Evolutionary conservation across 805 yeast species (phyloP), one percentile per base, ranked within the genome.

Genomic region (Brettanomyces anomalus): DNA sequence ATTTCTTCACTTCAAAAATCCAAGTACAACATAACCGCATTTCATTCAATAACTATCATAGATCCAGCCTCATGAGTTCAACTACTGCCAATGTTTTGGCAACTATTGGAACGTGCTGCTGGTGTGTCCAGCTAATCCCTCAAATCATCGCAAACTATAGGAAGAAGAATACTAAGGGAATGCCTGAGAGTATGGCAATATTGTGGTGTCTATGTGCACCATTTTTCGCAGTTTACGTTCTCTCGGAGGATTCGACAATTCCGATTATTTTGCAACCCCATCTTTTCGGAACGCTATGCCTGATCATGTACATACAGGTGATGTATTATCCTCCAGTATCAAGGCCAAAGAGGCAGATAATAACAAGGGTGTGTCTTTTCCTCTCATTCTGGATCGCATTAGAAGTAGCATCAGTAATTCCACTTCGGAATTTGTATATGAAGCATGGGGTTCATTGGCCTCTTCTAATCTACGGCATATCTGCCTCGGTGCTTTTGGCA

Each of bases 91-190:
- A 83, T 40, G 87, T 81, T 5, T 68, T 87, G 43, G 96, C 87
- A 2, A 88, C 96, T 11, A 69, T 85, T 2, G 97, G 96, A 5
- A 90, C 97, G 0, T 78, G 89, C 2, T 72, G 85, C 45, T 90
- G 97, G 97, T 89, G 97, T 60, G 66, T 89, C 49, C 97, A 90
- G 63, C 66, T 90, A 49, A 70, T 88, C 1, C 97, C 97, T 2
- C 66, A 61, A 49, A 80, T 89, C 37, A 68, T 77, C 44, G 70
- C 78, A 57, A 89, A 90, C 57, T 88, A 74, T 65, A 69, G 70
- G 45, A 72, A 74, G 7, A 87, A 90, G 54, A 78, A 87, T 56
- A 84, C 95, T 46, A 83, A 79, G 21, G 97, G 97, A 0, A 64
- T 89, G 8, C 96, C 95, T 1, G 88, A 89, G 4, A n/a, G 74